Evolutionary conservation across 2,329 filamentous ascomycete species (phyloP), one percentile per base, ranked within the genome.

Genomic region (Fulvia fulva): DNA sequence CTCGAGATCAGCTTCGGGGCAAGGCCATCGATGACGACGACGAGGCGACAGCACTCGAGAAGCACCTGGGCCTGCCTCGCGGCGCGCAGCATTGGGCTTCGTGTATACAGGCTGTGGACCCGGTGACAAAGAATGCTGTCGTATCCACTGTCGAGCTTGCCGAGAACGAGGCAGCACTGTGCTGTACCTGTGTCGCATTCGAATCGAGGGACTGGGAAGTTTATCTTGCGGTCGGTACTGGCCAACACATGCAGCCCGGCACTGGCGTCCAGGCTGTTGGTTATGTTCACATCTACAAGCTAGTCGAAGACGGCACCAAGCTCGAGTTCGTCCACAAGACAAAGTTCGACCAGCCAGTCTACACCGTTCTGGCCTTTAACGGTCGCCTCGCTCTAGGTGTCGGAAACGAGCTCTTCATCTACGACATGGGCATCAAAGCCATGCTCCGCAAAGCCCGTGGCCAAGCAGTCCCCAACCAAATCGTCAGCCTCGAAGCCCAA

Each of bases 271-370:
- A 64, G 34, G 57, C 58, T 8, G 65, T 64, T 61, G 94, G 93
- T 0, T 96, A 88, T 66, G 89, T 99, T 34, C 90, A 97, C 68
- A 89, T 97, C 25, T 99, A 97, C 74, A 86, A 91, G 44, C 90
- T 99, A 73, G 84, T 88, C 53, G 88, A 95, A 51, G 86, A 91
- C 61, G 95, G 95, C n/a, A 86, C 86, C 56, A 86, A 91, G 68
- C 82, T 99, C 16, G 90, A 97, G 69, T 94, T 97, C 58, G 92
- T 97, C 62, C 94, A 99, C 77, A 97, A 97, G 75, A 99, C 95
- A 0, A 91, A 91, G 68, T 83, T 97, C 6, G 90, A 95, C 65
- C 87, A 91, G 63, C 92, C 93, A 1, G 91, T 95, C 1, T 85
- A 91, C 68, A 93, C 94, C n/a, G 80, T 99, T 16, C 79, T 94